Base-by-base conservation (phyloP, 2,329 filamentous ascomycete genomes). In the Cryphonectria carpinicola region DNA sequence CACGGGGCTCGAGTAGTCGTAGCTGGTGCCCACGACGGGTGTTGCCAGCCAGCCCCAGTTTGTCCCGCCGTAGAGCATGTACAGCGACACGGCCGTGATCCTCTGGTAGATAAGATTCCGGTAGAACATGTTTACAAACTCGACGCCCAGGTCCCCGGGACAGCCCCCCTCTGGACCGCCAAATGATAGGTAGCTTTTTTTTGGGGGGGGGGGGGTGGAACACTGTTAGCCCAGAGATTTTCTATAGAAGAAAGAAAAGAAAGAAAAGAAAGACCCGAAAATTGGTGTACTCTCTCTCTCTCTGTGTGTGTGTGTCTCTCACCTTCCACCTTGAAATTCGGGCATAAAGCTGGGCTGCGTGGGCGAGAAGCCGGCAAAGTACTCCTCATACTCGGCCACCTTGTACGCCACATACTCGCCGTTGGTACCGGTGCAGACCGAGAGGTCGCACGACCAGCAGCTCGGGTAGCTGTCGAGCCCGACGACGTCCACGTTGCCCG, bases 21-120 rank as follows among this genome's bases (percentile, higher is more conserved):
- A 91, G 43, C 86, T 89, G 3, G 86, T 87, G 1, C 84, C 87
- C 41, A 88, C 87, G 0, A 87, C 84, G 0, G 89, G 87, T 4
- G 84, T 84, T 17, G 87, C 85, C 41, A 89, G 79, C 64, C 85
- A 85, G 6, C 88, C 89, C 88, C 88, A 90, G 72, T 87, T 90
- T 0, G 89, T 91, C 2, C 89, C 89, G 4, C 89, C 89, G 67
- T 85, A 91, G 66, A 89, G 79, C 88, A 91, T 91, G 76, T 91
- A 91, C 1, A 91, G 77, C 41, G 84, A 89, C 68, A 90, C 84
- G 0, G 87, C 87, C 0, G 87, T 88, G 4, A 90, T 84, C 0
- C 86, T 82, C 74, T 91, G 86, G 37, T 83, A 87, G 37, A 91
- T 86, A 67, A 90, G 84, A 75, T 90, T 86, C 14, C 88, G 83